Conservation (phyloP, 148 eudicot species). For the Fagopyrum tataricum region DNA sequence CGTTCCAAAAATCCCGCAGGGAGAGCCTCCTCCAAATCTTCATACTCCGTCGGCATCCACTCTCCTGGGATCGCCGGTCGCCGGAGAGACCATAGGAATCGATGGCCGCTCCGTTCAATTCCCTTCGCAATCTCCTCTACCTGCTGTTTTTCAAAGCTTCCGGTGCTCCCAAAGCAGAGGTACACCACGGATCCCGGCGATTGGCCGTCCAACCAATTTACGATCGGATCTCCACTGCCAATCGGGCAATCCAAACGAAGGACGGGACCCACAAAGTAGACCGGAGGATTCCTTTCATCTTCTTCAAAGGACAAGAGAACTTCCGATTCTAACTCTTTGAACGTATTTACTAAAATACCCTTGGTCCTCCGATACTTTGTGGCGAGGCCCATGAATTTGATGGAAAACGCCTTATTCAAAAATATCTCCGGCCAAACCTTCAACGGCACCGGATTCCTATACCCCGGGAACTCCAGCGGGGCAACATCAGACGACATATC, state of each 20-base stretch:
- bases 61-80: background rate
- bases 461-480: constrained; percentile 21
- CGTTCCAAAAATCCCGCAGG: constrained; percentile 22
- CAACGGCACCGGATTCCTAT: constrained; percentile 19
- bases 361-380: too few relatives aligned
- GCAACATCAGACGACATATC: background rate
- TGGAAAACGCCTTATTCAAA: constrained; percentile 5
- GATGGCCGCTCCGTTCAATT: constrained; percentile 22
- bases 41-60: background rate
- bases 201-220: constrained; percentile 32
- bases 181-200: constrained; percentile 31
- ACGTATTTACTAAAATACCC: too few relatives aligned
- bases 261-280: constrained; percentile 30
- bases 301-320: too few relatives aligned
- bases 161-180: constrained; percentile 39
- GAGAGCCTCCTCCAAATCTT: constrained; percentile 11
- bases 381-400: too few relatives aligned
- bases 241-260: constrained; percentile 9
- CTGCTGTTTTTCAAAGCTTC: constrained; percentile 24
- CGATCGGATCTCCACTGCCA: background rate
- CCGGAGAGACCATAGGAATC: constrained; percentile 30
- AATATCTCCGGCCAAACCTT: constrained; percentile 18
- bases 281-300: background rate
- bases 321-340: too few relatives aligned
- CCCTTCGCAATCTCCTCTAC: constrained; percentile 25